phyloP scores from a whole-genome alignment of 1,284 basidiomycete genomes.

The Microbotryum saponariae region DNA sequence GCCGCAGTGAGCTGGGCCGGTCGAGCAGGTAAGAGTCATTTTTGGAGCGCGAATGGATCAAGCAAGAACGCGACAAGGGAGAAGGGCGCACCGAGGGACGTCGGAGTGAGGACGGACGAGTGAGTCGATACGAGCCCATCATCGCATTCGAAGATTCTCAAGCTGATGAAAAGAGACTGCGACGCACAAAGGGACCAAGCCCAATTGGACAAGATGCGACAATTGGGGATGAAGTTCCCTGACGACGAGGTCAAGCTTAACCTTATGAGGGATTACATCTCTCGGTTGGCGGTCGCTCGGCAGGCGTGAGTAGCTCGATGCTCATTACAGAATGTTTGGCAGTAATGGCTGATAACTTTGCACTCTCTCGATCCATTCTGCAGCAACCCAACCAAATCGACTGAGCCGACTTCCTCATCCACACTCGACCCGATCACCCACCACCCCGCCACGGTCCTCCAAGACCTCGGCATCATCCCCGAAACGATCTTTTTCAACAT shows the following conservation, averaged over 20 bases:
- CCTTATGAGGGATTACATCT: slow-evolving; percentile 78
- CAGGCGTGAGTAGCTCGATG: slow-evolving; percentile 45
- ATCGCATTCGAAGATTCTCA: neutral
- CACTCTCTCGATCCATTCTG: slow-evolving; percentile 32
- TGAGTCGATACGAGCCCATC: slow-evolving; percentile 41
- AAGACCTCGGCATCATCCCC: slow-evolving; percentile 81
- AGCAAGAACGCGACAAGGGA: slow-evolving; percentile 46
- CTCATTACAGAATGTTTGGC: too few relatives aligned
- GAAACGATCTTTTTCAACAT: slow-evolving; percentile 85
- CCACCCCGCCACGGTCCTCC: slow-evolving; percentile 57
- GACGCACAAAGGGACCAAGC: slow-evolving; percentile 20
- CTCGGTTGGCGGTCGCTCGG: slow-evolving; percentile 39
- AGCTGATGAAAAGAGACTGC: neutral
- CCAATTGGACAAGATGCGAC: slow-evolving; percentile 49
- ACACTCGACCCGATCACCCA: slow-evolving; percentile 51
- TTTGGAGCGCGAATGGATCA: slow-evolving; percentile 31
- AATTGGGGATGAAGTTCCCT: slow-evolving; percentile 64
- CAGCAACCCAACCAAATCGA: slow-evolving; percentile 4
- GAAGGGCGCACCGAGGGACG: slow-evolving; percentile 47
- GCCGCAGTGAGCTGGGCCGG: slow-evolving; percentile 82
- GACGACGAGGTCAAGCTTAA: slow-evolving; percentile 72
- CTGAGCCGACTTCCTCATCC: neutral
- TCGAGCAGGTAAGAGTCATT: slow-evolving; percentile 39
- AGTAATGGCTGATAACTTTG: too few relatives aligned
- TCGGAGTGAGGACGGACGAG: slow-evolving; percentile 59